phyloP scores from a whole-genome alignment of 2,329 filamentous ascomycete species.

The Penicillium janthinellum region DNA sequence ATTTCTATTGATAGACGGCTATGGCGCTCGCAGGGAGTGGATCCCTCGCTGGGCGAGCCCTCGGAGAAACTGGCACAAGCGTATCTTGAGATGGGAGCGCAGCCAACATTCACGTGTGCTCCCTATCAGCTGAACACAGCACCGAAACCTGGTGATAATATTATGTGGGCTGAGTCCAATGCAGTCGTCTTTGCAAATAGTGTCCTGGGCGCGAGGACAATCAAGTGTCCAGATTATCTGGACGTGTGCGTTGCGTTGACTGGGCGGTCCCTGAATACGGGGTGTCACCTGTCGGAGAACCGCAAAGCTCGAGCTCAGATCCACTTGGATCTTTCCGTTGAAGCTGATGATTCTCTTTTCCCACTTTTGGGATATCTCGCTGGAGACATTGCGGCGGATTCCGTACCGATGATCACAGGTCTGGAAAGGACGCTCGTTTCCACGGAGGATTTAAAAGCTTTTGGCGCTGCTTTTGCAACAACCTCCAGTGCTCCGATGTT shows the following conservation, averaged over 20 bases:
- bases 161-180: constrained; percentile 52
- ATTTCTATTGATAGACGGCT: constrained; percentile 48
- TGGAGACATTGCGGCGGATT: constrained; percentile 32
- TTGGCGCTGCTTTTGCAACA: constrained; percentile 50
- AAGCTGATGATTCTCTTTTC: constrained; percentile 41
- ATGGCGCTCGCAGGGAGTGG: constrained; percentile 43
- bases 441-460: constrained; percentile 45
- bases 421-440: constrained; percentile 29
- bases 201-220: constrained; percentile 48
- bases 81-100: constrained; percentile 47
- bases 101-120: constrained; percentile 48
- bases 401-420: constrained; percentile 42
- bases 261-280: constrained; percentile 26
- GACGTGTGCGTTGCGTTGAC: constrained; percentile 50
- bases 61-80: constrained; percentile 40
- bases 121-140: constrained; percentile 45
- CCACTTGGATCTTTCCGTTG: background rate
- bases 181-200: constrained; percentile 52
- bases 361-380: constrained; percentile 45
- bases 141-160: constrained; percentile 42
- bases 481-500: constrained; percentile 49
- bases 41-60: constrained; percentile 31
- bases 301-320: background rate
- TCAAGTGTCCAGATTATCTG: constrained; percentile 51
- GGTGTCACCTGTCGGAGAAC: constrained; percentile 11